A percentile compares a stretch with the other conserved stretches of the same genome.
Evolutionary conservation across 495 filamentous ascomycete genomes (phyloP).

Genomic region (Penicillium subrubescens): DNA sequence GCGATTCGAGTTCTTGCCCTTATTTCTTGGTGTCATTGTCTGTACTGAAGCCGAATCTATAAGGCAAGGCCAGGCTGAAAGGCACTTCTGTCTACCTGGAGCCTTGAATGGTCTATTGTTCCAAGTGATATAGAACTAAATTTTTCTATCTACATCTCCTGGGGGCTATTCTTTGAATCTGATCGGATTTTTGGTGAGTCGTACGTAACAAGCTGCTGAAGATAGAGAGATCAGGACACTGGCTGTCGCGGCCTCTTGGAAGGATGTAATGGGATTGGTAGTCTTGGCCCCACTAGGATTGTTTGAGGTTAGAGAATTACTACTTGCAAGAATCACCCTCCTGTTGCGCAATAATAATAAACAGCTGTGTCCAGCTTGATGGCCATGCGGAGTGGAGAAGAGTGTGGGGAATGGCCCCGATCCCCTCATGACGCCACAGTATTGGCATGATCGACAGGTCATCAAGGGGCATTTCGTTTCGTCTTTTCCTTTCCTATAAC

Average conservation of each 20-base stretch:
- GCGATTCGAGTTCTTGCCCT: neutral
- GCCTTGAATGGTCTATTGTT: neutral
- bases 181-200: neutral
- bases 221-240: neutral
- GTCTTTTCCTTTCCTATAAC: neutral
- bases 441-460: constrained; percentile 3
- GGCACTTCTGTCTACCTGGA: neutral
- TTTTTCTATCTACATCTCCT: neutral
- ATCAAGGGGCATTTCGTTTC: neutral
- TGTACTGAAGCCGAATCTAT: too few species aligned
- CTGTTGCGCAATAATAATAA: neutral
- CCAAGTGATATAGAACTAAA: too few species aligned
- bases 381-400: neutral
- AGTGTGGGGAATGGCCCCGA: constrained; percentile 1
- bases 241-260: neutral
- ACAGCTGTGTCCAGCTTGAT: neutral
- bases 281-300: neutral
- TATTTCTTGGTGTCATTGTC: neutral
- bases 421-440: constrained; percentile 5
- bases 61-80: neutral
- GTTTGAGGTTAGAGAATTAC: neutral
- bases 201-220: neutral
- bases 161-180: neutral
- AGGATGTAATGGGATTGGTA: constrained; percentile 5
- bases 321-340: neutral